Evolutionary conservation across 805 yeast genomes (phyloP).

Genomic region (Ogataea zsoltii): DNA sequence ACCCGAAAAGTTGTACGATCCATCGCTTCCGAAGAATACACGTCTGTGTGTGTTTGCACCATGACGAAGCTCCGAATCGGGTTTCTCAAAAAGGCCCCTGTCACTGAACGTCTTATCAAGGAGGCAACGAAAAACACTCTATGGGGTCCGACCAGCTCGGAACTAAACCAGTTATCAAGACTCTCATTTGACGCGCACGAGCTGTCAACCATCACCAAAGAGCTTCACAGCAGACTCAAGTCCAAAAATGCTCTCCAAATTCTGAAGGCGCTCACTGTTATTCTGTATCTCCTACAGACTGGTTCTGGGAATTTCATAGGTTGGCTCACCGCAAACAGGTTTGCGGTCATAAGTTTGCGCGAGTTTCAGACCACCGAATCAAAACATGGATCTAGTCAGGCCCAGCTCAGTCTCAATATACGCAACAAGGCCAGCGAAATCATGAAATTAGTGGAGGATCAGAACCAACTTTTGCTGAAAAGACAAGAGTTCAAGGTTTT

Average conservation of each 20-base stretch:
- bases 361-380: constrained; percentile 32
- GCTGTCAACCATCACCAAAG: constrained; percentile 39
- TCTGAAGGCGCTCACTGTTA: constrained; percentile 53
- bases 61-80: constrained; percentile 31
- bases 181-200: constrained; percentile 44
- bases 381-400: constrained; percentile 19
- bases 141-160: constrained; percentile 54
- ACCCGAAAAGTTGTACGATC: not conserved
- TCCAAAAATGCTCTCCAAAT: constrained; percentile 40
- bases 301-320: constrained; percentile 52
- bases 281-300: constrained; percentile 50
- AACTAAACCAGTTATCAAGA: constrained; percentile 51
- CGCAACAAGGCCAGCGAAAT: constrained; percentile 39
- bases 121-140: constrained; percentile 51
- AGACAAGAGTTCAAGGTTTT: constrained; percentile 42
- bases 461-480: constrained; percentile 38
- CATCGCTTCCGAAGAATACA: not conserved
- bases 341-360: constrained; percentile 25
- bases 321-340: constrained; percentile 48
- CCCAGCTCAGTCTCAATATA: constrained; percentile 34
- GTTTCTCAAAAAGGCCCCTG: constrained; percentile 31
- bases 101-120: constrained; percentile 33
- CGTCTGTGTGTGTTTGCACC: not conserved
- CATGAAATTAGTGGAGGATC: constrained; percentile 33
- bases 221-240: constrained; percentile 42